Percentiles rank a stretch among this genome's conserved stretches.
phyloP scores from a whole-genome alignment of 1,139 yeast genomes.

The Candida dubliniensis region DNA sequence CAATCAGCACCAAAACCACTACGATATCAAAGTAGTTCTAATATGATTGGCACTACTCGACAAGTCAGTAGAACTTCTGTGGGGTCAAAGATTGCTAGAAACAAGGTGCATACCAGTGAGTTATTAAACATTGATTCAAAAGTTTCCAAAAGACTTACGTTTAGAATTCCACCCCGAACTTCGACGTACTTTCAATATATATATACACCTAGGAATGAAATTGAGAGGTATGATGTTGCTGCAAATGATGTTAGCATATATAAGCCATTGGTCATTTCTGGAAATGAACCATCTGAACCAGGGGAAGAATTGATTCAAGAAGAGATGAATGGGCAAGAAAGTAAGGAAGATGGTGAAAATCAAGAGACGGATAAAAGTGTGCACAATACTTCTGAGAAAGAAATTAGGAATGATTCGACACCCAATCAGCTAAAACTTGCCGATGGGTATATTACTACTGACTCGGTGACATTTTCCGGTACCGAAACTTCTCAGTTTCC shows the following conservation, averaged over 20 bases:
- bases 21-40: too few species aligned
- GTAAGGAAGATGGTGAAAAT: not conserved
- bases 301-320: not conserved
- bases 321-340: not conserved
- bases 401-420: too few species aligned
- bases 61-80: too few species aligned
- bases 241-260: not conserved
- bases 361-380: not conserved
- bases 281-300: not conserved
- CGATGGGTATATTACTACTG: not conserved
- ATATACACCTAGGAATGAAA: slow-evolving; percentile 1
- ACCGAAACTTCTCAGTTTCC: not conserved
- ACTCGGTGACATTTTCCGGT: not conserved
- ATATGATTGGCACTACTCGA: too few species aligned
- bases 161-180: slow-evolving; percentile 10
- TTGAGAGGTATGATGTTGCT: not conserved
- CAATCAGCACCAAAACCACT: too few species aligned
- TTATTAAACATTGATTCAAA: not conserved
- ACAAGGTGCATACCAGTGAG: too few species aligned
- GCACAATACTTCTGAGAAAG: not conserved
- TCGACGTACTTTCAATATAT: slow-evolving; percentile 10
- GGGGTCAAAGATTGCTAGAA: not conserved
- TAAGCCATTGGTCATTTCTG: not conserved
- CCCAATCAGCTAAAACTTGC: not conserved
- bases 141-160: slow-evolving; percentile 1